These are phyloP conservation scores for Cryptococcus floricola DNA, from an alignment of 1,284 basidiomycete species.

Conservation along the genomic window DNA sequence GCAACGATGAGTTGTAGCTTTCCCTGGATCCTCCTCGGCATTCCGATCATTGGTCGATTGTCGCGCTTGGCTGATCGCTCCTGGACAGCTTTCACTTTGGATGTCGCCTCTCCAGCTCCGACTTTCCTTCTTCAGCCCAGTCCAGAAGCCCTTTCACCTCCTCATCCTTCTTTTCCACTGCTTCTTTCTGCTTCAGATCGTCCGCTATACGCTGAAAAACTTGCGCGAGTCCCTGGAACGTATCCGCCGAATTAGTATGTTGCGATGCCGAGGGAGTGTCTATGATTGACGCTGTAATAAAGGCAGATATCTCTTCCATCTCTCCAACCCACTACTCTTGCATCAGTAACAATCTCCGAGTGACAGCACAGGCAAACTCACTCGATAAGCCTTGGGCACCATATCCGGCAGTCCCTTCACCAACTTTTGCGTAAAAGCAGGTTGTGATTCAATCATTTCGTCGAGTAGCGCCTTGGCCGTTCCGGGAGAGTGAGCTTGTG, in stretches of 20 bases:
- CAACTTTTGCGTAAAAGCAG: constrained; percentile 3
- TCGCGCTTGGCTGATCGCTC: background rate
- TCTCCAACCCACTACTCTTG: constrained; percentile 17
- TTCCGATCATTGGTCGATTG: background rate
- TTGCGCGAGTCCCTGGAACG: constrained; percentile 13
- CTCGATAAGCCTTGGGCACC: constrained; percentile 19
- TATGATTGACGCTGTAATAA: constrained; percentile 11
- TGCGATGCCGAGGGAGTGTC: background rate
- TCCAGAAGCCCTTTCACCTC: constrained; percentile 1
- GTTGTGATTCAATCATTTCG: constrained; percentile 7
- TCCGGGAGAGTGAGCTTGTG: constrained; percentile 17
- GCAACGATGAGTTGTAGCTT: background rate
- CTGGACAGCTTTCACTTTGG: background rate
- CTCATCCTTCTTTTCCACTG: background rate
- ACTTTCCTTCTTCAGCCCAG: constrained; percentile 8
- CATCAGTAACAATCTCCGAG: background rate
- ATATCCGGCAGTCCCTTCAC: constrained; percentile 9
- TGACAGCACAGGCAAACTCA: constrained; percentile 2
- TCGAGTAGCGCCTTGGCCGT: constrained; percentile 17
- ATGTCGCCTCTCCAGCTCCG: background rate
- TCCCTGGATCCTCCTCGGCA: background rate
- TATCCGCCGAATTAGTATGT: constrained; percentile 5
- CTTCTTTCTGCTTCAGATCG: background rate
- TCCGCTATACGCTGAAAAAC: constrained; percentile 20
- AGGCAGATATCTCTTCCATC: constrained; percentile 22